Evolutionary conservation across 768 basidiomycete species (phyloP).

Genomic region (Serendipita vermifera): DNA sequence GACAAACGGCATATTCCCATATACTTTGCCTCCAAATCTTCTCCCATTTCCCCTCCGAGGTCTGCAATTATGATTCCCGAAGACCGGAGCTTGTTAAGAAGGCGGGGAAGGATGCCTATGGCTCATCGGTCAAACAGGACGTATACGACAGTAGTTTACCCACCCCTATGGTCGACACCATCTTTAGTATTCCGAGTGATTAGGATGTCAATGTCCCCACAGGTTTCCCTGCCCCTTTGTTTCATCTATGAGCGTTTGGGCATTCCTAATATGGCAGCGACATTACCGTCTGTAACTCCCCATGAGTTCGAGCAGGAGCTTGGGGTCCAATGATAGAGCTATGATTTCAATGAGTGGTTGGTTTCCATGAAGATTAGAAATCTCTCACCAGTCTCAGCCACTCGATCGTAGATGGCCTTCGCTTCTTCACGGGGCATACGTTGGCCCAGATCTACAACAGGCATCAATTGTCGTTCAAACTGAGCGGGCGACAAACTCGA

Average conservation of each 20-base stretch:
- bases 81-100: constrained; percentile 44
- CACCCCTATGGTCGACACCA: constrained; percentile 62
- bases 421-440: constrained; percentile 82
- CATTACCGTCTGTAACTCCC: constrained; percentile 69
- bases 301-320: constrained; percentile 74
- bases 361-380: neutral
- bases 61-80: constrained; percentile 66
- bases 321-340: constrained; percentile 62
- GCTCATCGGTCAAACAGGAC: constrained; percentile 3
- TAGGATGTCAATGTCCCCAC: constrained; percentile 86
- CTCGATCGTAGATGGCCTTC: constrained; percentile 52
- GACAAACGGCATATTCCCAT: constrained; percentile 59
- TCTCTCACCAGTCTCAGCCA: constrained; percentile 52
- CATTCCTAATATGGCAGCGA: neutral
- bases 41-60: constrained; percentile 55
- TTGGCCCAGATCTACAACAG: constrained; percentile 52
- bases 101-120: constrained; percentile 45
- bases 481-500: too few relatives aligned
- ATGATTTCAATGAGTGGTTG: constrained; percentile 9
- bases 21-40: constrained; percentile 62
- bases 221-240: constrained; percentile 61
- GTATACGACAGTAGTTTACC: constrained; percentile 12
- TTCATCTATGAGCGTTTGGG: neutral
- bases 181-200: constrained; percentile 65
- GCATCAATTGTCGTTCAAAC: constrained; percentile 12